These are phyloP conservation scores for Hypomontagnella submonticulosa DNA, from an alignment of 495 filamentous ascomycete genomes.

Conservation along the genomic window DNA sequence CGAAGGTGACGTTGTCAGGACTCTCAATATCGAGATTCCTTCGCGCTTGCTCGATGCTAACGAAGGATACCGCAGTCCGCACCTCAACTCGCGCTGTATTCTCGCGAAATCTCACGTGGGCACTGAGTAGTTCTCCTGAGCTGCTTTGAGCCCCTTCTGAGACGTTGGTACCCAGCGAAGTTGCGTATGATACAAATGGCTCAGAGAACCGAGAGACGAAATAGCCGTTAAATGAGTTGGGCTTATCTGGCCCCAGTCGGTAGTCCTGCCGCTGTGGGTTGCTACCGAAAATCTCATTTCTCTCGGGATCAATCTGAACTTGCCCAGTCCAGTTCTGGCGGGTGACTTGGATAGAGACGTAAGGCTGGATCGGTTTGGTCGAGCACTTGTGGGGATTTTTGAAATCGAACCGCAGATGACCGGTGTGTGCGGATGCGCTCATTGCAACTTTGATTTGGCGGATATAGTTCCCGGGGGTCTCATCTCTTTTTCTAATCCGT, in stretches of 20 bases:
- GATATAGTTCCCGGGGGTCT: slow-evolving; percentile 1
- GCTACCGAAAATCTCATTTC: slow-evolving; percentile 43
- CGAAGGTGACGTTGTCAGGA: slow-evolving; percentile 41
- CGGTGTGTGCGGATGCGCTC: slow-evolving; percentile 44
- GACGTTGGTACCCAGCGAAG: slow-evolving; percentile 31
- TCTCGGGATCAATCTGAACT: slow-evolving; percentile 42
- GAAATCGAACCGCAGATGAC: slow-evolving; percentile 44
- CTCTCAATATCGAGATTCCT: slow-evolving; percentile 49
- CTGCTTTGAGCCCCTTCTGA: slow-evolving; percentile 23
- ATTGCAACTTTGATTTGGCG: slow-evolving; percentile 44
- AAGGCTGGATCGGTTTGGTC: slow-evolving; percentile 22
- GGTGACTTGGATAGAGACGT: slow-evolving; percentile 46
- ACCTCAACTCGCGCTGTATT: slow-evolving; percentile 42
- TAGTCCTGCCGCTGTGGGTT: slow-evolving; percentile 51
- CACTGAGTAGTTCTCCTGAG: slow-evolving; percentile 43
- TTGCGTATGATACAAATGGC: slow-evolving; percentile 46
- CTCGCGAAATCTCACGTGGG: slow-evolving; percentile 41
- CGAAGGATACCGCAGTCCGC: slow-evolving; percentile 47
- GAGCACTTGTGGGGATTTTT: background rate
- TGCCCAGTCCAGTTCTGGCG: slow-evolving; percentile 50
- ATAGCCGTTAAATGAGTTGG: slow-evolving; percentile 45
- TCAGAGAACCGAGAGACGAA: slow-evolving; percentile 50
- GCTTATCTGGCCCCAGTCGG: slow-evolving; percentile 43
- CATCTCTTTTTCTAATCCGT: slow-evolving; percentile 33
- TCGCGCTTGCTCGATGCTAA: slow-evolving; percentile 50